Base-by-base conservation (phyloP, 257 asterid genomes). In the Ajuga chamaepitys region DNA sequence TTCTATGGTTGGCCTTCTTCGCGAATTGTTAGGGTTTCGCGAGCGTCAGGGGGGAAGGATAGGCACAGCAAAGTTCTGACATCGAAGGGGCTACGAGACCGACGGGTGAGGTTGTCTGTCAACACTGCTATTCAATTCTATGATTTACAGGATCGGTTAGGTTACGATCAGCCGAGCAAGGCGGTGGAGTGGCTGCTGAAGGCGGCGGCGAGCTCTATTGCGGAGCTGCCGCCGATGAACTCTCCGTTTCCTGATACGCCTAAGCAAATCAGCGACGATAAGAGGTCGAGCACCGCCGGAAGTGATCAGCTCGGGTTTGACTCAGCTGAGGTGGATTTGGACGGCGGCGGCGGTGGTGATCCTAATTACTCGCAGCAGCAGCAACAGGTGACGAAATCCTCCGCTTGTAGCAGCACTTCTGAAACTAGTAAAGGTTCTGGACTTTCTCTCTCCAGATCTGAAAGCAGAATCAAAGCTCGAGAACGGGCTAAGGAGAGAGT, bases 101-200 rank as follows among this genome's bases (percentile, higher is more conserved):
- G 96, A n/a, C 85, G 96, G 14, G 86, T 91, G 38, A 78, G 96
- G 57, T 81, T 91, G 1, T 88, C 96, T 0, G 94, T 90, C 7
- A 78, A 82, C 78, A 91, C 98, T 2, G 95, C 98, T 2, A 86
- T 91, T 56, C 92, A 88, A 41, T 88, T 91, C 71, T 88, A 88
- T 21, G 96, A 91, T 74, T 75, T 91, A 22, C 98, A 86, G 70
- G 98, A 91, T 14, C 81, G 98, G 1, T 78, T 91, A 41, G 96
- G 98, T 4, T 80, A 64, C 68, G 95, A 91, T 74, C 95, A 87
- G 82, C 98, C 96, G 16, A 88, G 95, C 74, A 88, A 91, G 82
- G 98, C 96, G 67, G 87, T 91, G 55, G 98, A 91, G 75, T 91
- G 98, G 98, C 80, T 91, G 67, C 77, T 91, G 17, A 86, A 83